Percentiles rank a stretch among this genome's conserved stretches.
Evolutionary conservation across 352 stramenopile species (phyloP).

Genomic region (Thraustochytrium striatum): DNA sequence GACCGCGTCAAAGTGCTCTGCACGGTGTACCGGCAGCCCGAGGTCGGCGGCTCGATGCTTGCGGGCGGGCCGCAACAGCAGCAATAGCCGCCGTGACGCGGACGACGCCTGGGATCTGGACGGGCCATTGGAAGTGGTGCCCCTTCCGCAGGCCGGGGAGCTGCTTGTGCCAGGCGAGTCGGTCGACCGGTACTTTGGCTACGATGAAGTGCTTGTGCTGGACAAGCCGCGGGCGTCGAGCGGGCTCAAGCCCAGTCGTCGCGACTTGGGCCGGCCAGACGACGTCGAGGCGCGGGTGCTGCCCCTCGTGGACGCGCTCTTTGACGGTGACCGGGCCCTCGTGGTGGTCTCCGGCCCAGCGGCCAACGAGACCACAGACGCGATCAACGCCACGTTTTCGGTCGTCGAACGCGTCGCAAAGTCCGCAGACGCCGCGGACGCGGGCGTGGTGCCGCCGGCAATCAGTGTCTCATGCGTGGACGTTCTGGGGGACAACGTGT

Average conservation of each 20-base stretch:
- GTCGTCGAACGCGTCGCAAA: background rate
- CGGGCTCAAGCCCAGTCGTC: background rate
- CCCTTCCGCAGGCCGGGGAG: background rate
- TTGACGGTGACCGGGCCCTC: constrained; percentile 36
- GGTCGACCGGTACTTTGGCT: constrained; percentile 25
- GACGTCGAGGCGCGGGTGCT: background rate
- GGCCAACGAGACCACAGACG: constrained; percentile 3
- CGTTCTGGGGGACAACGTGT: background rate
- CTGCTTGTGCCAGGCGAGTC: background rate
- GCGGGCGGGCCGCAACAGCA: no score
- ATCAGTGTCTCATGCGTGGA: constrained; percentile 18
- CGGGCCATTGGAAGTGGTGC: background rate
- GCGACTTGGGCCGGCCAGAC: background rate
- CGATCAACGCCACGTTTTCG: constrained; percentile 21
- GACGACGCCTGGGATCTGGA: background rate
- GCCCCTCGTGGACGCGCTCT: constrained; percentile 36
- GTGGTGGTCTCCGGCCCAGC: constrained; percentile 23
- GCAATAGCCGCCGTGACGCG: no score
- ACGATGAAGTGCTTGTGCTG: constrained; percentile 19
- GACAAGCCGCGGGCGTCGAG: background rate
- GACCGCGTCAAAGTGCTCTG: constrained; percentile 10
- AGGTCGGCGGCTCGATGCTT: no score
- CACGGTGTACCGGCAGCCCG: constrained; percentile 10
- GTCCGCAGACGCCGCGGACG: background rate
- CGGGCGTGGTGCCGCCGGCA: background rate